Evolutionary conservation across 2,329 filamentous ascomycete genomes (phyloP).

Genomic region (Scedosporium minutisporum): DNA sequence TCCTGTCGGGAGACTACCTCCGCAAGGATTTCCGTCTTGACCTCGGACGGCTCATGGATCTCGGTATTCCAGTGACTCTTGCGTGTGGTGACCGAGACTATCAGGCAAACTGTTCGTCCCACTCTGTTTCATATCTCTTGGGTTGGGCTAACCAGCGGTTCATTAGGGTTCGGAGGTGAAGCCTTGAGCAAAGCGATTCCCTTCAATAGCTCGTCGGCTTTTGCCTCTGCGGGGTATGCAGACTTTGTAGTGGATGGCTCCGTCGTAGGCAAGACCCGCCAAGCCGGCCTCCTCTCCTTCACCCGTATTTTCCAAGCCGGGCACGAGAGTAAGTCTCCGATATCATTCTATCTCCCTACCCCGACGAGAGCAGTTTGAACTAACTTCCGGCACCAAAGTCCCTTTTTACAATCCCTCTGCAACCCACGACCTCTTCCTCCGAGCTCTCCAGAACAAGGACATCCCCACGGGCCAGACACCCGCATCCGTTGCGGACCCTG

Average conservation of each 20-base stretch:
- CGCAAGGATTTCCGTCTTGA: slow-evolving; percentile 7
- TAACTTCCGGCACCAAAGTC: slow-evolving; percentile 19
- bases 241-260: slow-evolving; percentile 54
- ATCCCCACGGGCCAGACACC: slow-evolving; percentile 45
- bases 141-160: background rate
- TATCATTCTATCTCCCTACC: background rate
- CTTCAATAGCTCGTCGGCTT: slow-evolving; percentile 28
- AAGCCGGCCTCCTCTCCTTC: slow-evolving; percentile 69
- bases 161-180: slow-evolving; percentile 50
- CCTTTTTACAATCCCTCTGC: slow-evolving; percentile 52
- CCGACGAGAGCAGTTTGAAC: background rate
- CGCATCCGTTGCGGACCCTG: slow-evolving; percentile 20
- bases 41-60: slow-evolving; percentile 49
- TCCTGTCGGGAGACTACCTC: slow-evolving; percentile 1
- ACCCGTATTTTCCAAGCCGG: slow-evolving; percentile 58
- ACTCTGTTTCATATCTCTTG: background rate
- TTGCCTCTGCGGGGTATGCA: slow-evolving; percentile 58
- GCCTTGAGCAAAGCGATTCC: slow-evolving; percentile 57
- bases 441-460: slow-evolving; percentile 46
- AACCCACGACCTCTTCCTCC: slow-evolving; percentile 48
- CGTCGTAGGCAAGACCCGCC: slow-evolving; percentile 62
- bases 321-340: slow-evolving; percentile 31
- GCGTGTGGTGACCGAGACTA: slow-evolving; percentile 60
- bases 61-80: slow-evolving; percentile 58
- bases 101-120: slow-evolving; percentile 46